Evolutionary conservation across 768 basidiomycete genomes (phyloP), one percentile per base, ranked within the genome.

Genomic region (Xanthoconium stramineum): DNA sequence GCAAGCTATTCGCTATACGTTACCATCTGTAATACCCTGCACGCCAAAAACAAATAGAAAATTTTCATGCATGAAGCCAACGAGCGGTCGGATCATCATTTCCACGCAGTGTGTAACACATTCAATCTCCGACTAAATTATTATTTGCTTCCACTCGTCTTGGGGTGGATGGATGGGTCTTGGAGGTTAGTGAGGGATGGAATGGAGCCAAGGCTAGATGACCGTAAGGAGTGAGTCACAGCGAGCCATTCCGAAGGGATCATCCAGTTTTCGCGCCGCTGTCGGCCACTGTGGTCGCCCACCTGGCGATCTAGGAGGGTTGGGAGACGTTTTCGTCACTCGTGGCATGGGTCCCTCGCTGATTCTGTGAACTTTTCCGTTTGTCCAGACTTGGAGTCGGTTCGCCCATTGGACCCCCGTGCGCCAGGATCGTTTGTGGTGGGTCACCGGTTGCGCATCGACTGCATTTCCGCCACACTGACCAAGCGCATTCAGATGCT

Each of bases 11-110:
- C 45, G 47, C 17, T 46, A 52, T 48, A 43, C 35, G 20, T 52
- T 58, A 55, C 48, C 53, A 47, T 17, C 38, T 64, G 57, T 63
- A 51, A 54, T 63, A 15, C 39, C 9, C 33, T 28, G 55, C 43
- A 53, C 24, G 47, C 61, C 20, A 47, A 63, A 62, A 63, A 54
- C 32, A 54, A 20, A 47, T 40, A 17, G 38, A 47, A 53, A 53
- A 43, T 35, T 47, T 19, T 5, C 32, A 40, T 17, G 8, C 40
- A 20, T 20, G 15, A 29, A 50, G 43, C 7, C 44, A 28, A 35
- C 24, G 30, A 46, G 11, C 32, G 17, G 24, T 24, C 24, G 24
- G 24, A 24, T 24, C 24, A 24, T 24, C 24, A 24, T 24, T 4
- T 29, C 29, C 44, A 24, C 24, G 24, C 24, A 24, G 24, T 4